These are phyloP conservation scores for Tetratostichococcus sp. DNA, from an alignment of 139 green algal species.

Conservation along the genomic window DNA sequence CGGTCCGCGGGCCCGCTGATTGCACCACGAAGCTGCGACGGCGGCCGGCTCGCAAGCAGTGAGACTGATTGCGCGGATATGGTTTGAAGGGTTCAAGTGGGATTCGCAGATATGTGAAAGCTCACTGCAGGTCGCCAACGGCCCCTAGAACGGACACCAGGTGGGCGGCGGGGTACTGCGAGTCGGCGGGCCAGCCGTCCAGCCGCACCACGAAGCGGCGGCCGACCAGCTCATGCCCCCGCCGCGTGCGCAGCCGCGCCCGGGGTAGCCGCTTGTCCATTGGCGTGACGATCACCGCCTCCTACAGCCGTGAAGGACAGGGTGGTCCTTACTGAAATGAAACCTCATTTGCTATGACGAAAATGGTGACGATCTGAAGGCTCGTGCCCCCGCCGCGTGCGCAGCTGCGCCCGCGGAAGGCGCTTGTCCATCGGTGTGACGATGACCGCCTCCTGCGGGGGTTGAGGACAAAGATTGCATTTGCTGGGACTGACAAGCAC, in stretches of 20 bases:
- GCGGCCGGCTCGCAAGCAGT: too few species aligned
- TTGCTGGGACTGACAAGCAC: too few species aligned
- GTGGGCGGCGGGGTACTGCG: slow-evolving; percentile 41
- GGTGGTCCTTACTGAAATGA: too few species aligned
- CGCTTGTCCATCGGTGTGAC: slow-evolving; percentile 38
- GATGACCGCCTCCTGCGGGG: slow-evolving; percentile 28
- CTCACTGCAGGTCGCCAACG: slow-evolving; percentile 31
- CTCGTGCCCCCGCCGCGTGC: slow-evolving; percentile 16
- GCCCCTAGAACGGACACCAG: slow-evolving; percentile 35
- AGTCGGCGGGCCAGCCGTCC: slow-evolving; percentile 31
- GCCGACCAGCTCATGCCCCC: slow-evolving; percentile 19
- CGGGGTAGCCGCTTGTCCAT: slow-evolving; percentile 37
- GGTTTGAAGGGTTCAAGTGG: too few species aligned
- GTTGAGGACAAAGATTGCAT: background rate
- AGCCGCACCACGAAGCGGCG: slow-evolving; percentile 51
- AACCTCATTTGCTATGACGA: too few species aligned
- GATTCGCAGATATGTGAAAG: too few species aligned
- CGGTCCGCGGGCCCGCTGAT: too few species aligned
- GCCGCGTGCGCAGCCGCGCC: slow-evolving; percentile 31
- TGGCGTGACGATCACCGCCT: slow-evolving; percentile 34
- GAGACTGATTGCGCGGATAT: too few species aligned
- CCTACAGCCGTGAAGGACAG: background rate
- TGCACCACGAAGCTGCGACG: too few species aligned
- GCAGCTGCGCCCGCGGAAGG: slow-evolving; percentile 33
- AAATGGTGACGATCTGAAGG: too few species aligned